phyloP scores from a whole-genome alignment of 495 filamentous ascomycete species.

The Neurospora cerealis region DNA sequence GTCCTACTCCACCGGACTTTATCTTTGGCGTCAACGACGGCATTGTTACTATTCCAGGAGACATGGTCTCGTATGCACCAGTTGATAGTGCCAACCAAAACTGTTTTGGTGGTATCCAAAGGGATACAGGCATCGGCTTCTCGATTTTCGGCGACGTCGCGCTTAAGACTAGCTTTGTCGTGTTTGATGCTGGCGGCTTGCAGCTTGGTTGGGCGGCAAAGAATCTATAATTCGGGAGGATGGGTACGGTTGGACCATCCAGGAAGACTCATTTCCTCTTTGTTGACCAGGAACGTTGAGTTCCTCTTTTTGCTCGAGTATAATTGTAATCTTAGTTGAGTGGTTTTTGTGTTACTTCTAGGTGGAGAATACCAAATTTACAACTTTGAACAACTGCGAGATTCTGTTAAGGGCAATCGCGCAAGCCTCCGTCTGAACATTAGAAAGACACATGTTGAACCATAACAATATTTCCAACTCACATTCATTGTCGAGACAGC shows the following conservation, averaged over 20 bases:
- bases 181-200: conserved; percentile 42
- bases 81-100: conserved; percentile 18
- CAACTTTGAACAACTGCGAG: background rate
- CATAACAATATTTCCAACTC: background rate
- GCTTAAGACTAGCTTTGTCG: conserved; percentile 52
- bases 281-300: background rate
- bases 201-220: conserved; percentile 50
- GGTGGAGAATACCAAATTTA: background rate
- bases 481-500: background rate
- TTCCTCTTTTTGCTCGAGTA: background rate
- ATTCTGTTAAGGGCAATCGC: background rate
- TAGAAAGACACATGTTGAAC: background rate
- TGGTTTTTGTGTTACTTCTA: background rate
- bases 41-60: conserved; percentile 43
- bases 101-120: conserved; percentile 59
- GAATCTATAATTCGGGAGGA: conserved; percentile 8
- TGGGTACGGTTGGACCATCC: background rate
- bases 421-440: background rate
- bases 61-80: conserved; percentile 45
- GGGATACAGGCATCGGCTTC: conserved; percentile 50
- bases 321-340: background rate
- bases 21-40: conserved; percentile 41
- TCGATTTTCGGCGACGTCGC: conserved; percentile 48
- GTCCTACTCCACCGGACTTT: conserved; percentile 50
- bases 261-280: background rate